Evolutionary conservation across 352 stramenopile species (phyloP).

Genomic region (Pythium grandisporangium): DNA sequence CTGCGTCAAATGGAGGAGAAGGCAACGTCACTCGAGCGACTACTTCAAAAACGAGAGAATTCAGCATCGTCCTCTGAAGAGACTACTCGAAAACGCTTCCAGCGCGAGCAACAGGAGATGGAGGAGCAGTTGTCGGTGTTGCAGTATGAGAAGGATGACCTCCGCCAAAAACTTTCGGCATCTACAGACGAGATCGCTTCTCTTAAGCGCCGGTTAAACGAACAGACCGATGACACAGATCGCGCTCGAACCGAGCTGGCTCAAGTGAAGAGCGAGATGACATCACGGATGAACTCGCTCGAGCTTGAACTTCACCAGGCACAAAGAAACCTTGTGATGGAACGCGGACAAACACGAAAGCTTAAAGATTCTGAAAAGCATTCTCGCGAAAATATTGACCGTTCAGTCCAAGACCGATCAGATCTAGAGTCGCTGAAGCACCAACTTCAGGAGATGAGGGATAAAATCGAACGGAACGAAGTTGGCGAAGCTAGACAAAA

Average conservation of each 20-base stretch:
- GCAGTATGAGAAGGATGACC: not conserved
- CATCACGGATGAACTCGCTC: not conserved
- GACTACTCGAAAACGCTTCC: not conserved
- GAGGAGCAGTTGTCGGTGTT: not conserved
- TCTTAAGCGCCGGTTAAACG: not conserved
- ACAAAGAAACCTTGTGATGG: not conserved
- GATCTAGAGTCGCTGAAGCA: conserved; percentile 27
- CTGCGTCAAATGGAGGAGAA: not conserved
- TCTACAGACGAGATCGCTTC: not conserved
- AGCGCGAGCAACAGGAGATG: not conserved
- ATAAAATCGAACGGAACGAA: conserved; percentile 11
- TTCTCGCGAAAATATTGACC: not conserved
- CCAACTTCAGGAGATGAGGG: conserved; percentile 4
- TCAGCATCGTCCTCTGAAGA: not conserved
- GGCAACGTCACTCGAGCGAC: not conserved
- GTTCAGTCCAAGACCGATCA: conserved; percentile 24
- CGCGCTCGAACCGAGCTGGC: not conserved
- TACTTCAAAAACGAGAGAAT: not conserved
- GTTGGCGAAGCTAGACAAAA: conserved; percentile 13
- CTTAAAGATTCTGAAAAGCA: not conserved
- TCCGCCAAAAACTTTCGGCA: not conserved
- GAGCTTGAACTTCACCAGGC: conserved; percentile 1
- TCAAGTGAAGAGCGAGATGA: not conserved
- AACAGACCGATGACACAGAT: not conserved
- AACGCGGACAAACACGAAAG: not conserved